Conservation (phyloP, 1,284 basidiomycete genomes). For the Apiotrichum brassicae region DNA sequence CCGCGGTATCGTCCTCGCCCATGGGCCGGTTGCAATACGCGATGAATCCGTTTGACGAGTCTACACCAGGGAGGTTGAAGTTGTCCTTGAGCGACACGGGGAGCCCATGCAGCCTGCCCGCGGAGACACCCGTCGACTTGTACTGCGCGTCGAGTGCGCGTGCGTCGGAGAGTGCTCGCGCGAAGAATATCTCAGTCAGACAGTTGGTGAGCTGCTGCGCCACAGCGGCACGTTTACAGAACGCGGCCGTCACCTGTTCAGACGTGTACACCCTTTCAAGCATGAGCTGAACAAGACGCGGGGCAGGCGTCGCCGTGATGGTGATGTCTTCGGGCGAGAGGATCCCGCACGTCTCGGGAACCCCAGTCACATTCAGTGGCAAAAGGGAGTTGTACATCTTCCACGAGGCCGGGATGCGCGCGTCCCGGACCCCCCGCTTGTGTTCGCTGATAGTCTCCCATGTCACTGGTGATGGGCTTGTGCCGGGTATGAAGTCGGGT, state of each 20-base stretch:
- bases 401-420: slow-evolving; percentile 57
- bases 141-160: slow-evolving; percentile 44
- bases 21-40: slow-evolving; percentile 23
- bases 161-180: slow-evolving; percentile 43
- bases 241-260: slow-evolving; percentile 46
- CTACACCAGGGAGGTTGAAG: slow-evolving; percentile 41
- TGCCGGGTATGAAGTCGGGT: not conserved
- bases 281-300: slow-evolving; percentile 1
- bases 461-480: not conserved
- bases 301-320: slow-evolving; percentile 43
- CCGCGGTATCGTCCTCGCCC: slow-evolving; percentile 9
- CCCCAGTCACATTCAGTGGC: slow-evolving; percentile 51
- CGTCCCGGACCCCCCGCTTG: slow-evolving; percentile 51
- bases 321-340: slow-evolving; percentile 56
- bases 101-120: slow-evolving; percentile 50
- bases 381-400: slow-evolving; percentile 21
- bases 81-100: slow-evolving; percentile 49
- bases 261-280: not conserved
- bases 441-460: slow-evolving; percentile 54
- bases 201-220: slow-evolving; percentile 63
- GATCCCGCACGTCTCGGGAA: slow-evolving; percentile 56
- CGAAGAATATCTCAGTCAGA: slow-evolving; percentile 48
- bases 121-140: slow-evolving; percentile 34
- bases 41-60: slow-evolving; percentile 28
- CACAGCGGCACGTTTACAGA: slow-evolving; percentile 68